A percentile compares a stretch with the other conserved stretches of the same genome.
Evolutionary conservation across 805 yeast genomes (phyloP).

Genomic region (Cyberlindnera maclurae): DNA sequence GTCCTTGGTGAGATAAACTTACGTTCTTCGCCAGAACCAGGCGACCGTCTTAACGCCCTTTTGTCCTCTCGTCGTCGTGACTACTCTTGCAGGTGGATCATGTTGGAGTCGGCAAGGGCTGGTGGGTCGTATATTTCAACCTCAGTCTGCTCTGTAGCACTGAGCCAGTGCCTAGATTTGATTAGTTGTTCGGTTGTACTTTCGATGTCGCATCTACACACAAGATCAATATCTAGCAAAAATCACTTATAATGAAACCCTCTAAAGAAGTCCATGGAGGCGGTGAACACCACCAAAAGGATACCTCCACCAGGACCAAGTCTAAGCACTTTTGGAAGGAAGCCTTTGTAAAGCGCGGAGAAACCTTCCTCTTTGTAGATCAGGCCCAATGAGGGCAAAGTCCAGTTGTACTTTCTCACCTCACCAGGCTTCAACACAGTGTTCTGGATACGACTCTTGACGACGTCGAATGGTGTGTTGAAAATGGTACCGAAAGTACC

Average conservation of each 20-base stretch:
- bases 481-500: slow-evolving; percentile 94
- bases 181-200: too few relatives aligned
- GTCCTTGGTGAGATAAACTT: slow-evolving; percentile 59
- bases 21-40: slow-evolving; percentile 16
- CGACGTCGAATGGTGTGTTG: slow-evolving; percentile 97
- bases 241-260: slow-evolving; percentile 18
- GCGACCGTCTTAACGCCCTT: slow-evolving; percentile 67
- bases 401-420: slow-evolving; percentile 86
- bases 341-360: slow-evolving; percentile 88
- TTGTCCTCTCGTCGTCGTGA: slow-evolving; percentile 30
- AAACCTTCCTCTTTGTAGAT: slow-evolving; percentile 90
- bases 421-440: slow-evolving; percentile 62
- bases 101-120: slow-evolving; percentile 46
- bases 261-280: slow-evolving; percentile 91
- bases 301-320: slow-evolving; percentile 99
- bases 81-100: slow-evolving; percentile 33
- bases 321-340: slow-evolving; percentile 93
- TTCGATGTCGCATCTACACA: too few relatives aligned
- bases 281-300: slow-evolving; percentile 90
- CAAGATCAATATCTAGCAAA: background rate
- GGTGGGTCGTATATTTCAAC: slow-evolving; percentile 52
- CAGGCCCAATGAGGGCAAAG: slow-evolving; percentile 66
- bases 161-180: too few relatives aligned
- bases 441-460: slow-evolving; percentile 91
- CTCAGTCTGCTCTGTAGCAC: too few relatives aligned